Evolutionary conservation across 176 grass and related monocot genomes (phyloP), one percentile per base, ranked within the genome.

Genomic region (Eleusine coracana): DNA sequence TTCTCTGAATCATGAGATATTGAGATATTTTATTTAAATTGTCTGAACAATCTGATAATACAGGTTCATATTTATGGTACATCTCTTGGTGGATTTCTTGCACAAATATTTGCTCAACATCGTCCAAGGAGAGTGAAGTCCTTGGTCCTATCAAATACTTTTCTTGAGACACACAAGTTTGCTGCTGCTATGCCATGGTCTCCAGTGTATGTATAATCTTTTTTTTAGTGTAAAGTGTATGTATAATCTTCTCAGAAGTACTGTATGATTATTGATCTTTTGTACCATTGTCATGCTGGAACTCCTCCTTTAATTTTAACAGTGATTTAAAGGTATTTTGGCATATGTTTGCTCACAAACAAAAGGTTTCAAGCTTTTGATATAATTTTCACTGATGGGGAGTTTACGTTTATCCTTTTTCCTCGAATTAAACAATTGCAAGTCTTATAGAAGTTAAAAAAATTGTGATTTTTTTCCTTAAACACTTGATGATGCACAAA

Each of bases 1-100:
- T 50, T 61, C 14, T 28, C 28, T 68, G 16, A 78, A 28, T 56
- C 20, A 2, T 20, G 18, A 77, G 20, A 31, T 9, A 56, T 52
- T 56, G 18, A 77, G 27, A 31, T 9, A 66, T 52, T 56, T 66
- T 17, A 73, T 76, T 70, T 28, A 20, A 76, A 39, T 8, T 74
- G 1, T 12, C n/a, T 48, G 3, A 41, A 73, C 74, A 18, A 29
- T 67, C 4, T 71, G 31, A 77, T 29, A 74, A 77, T 81, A 45
- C 77, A 98, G 96, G 90, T 98, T 71, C 96, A 98, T 83, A 89
- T 98, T 77, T 98, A 95, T 88, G 96, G 96, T 64, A 98, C 96
- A 82, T 98, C 96, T 86, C 92, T 98, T 85, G 96, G 96, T 81
- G 96, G 92, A 90, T 98, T 98, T 67, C 80, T 98, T 31, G 96